Conservation (phyloP, 306 rosid species). For the Vigna angularis region DNA sequence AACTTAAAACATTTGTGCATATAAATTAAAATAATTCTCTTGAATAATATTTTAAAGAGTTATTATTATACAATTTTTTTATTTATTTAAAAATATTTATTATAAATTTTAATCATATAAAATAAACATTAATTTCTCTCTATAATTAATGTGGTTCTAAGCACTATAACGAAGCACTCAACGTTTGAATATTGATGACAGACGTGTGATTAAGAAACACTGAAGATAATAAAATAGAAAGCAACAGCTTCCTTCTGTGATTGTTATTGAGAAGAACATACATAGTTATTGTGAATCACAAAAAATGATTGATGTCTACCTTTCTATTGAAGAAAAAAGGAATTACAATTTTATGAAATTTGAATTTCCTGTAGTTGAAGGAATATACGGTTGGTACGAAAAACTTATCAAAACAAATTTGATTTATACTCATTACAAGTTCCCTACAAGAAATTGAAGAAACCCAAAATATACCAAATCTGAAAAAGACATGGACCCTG, state of each 20-base stretch:
- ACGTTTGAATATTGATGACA: neutral
- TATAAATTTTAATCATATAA: no score
- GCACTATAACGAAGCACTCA: neutral
- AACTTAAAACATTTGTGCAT: no score
- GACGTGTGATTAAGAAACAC: neutral
- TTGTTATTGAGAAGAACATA: neutral
- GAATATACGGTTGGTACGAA: constrained; percentile 26
- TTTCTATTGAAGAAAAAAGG: constrained; percentile 10
- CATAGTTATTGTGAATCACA: neutral
- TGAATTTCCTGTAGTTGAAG: constrained; percentile 28
- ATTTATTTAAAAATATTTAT: no score
- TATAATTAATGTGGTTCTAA: neutral
- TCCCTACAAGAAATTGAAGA: constrained; percentile 42
- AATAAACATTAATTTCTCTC: no score
- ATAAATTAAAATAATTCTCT: no score
- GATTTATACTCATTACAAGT: constrained; percentile 56
- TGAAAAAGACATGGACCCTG: constrained; percentile 28
- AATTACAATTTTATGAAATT: constrained; percentile 31
- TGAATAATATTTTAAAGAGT: no score
- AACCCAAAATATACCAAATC: constrained; percentile 36
- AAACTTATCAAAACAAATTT: constrained; percentile 48
- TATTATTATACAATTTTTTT: no score
- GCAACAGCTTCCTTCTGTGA: constrained; percentile 1
- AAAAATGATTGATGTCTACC: constrained; percentile 35
- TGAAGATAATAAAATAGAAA: neutral